These are phyloP conservation scores for Cryptosporidium parvum DNA, from an alignment of 169 alveolate species.

Conservation along the genomic window DNA sequence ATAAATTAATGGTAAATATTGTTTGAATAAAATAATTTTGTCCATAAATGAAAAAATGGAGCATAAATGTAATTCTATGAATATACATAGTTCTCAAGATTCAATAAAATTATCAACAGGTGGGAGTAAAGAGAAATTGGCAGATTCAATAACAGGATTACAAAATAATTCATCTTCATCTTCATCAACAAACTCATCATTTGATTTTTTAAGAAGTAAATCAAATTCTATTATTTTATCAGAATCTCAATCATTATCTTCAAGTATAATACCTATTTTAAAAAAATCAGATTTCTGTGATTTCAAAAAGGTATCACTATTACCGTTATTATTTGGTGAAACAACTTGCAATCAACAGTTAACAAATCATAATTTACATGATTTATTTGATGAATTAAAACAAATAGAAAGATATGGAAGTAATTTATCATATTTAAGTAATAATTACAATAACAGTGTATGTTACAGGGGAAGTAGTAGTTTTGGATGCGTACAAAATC, in stretches of 20 bases:
- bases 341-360: neutral
- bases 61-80: neutral
- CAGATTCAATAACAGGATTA: neutral
- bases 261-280: neutral
- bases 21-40: neutral
- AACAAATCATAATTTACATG: neutral
- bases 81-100: slow-evolving; percentile 19
- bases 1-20: neutral
- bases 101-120: slow-evolving; percentile 5
- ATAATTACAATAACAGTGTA: slow-evolving; percentile 7
- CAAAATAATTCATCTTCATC: neutral
- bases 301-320: slow-evolving; percentile 3
- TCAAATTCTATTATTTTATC: slow-evolving; percentile 9
- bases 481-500: slow-evolving; percentile 25
- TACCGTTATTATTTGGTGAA: slow-evolving; percentile 51
- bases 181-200: slow-evolving; percentile 9
- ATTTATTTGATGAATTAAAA: slow-evolving; percentile 40
- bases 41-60: slow-evolving; percentile 1
- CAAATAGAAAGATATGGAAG: slow-evolving; percentile 35
- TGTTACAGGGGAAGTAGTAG: slow-evolving; percentile 50
- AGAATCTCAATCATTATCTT: slow-evolving; percentile 15
- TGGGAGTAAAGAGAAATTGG: neutral
- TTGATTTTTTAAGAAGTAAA: neutral
- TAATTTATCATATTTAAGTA: neutral
- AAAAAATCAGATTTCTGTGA: neutral